A percentile compares a stretch with the other conserved stretches of the same genome.
phyloP scores from a whole-genome alignment of 345 rosid genomes.

The Salix arbutifolia region DNA sequence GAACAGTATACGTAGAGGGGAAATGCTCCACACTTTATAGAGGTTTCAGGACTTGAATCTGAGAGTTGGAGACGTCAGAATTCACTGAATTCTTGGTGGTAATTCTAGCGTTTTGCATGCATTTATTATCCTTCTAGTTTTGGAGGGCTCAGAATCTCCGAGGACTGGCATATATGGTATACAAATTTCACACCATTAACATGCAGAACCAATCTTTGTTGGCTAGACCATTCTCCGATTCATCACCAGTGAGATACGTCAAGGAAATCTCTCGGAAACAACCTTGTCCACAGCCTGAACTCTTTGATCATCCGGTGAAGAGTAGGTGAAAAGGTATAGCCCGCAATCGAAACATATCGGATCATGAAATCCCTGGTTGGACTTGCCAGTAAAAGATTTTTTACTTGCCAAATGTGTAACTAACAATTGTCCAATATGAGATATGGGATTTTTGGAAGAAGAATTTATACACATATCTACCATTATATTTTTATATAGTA shows the following conservation, averaged over 20 bases:
- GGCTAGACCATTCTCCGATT: neutral
- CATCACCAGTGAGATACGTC: neutral
- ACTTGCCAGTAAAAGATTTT: neutral
- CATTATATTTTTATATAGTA: neutral
- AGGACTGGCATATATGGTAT: constrained; percentile 6
- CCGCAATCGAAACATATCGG: neutral
- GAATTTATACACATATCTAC: neutral
- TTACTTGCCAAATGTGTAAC: too few relatives aligned
- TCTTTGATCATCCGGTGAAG: neutral
- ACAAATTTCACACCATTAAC: neutral
- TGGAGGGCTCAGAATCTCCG: constrained; percentile 6
- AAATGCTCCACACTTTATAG: constrained; percentile 3
- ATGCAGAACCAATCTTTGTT: neutral
- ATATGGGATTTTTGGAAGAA: neutral
- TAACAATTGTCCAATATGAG: too few relatives aligned
- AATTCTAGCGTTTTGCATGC: neutral
- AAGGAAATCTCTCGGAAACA: neutral
- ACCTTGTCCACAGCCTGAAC: neutral
- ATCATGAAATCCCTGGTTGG: neutral
- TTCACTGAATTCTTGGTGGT: neutral
- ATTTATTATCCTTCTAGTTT: constrained; percentile 15
- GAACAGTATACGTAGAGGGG: neutral
- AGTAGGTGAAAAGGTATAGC: neutral
- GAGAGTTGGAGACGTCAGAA: neutral
- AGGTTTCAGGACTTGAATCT: neutral